Evolutionary conservation across 805 yeast genomes (phyloP).

Genomic region (Candida vartiovaarae): DNA sequence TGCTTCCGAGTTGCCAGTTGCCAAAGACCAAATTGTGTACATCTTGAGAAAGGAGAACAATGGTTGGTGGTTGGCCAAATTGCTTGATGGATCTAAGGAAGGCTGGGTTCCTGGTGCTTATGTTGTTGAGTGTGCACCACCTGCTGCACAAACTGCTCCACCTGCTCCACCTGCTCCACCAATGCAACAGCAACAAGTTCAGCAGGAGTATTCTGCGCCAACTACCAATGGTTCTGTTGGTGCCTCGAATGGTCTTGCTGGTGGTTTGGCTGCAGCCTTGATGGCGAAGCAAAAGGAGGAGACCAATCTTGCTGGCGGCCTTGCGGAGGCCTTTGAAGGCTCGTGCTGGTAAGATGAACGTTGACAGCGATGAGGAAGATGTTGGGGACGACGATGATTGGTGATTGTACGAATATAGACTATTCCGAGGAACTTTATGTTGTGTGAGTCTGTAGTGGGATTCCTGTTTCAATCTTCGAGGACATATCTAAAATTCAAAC

Average conservation of each 20-base stretch:
- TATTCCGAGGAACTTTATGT: too few species aligned
- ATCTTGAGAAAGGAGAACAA: slow-evolving; percentile 69
- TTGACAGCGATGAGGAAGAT: slow-evolving; percentile 62
- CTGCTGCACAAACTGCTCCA: slow-evolving; percentile 32
- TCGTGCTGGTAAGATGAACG: slow-evolving; percentile 57
- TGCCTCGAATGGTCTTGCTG: slow-evolving; percentile 28
- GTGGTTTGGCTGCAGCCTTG: slow-evolving; percentile 65
- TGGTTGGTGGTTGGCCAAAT: slow-evolving; percentile 92
- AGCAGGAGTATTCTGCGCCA: slow-evolving; percentile 23
- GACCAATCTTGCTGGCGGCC: slow-evolving; percentile 64
- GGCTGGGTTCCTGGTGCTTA: slow-evolving; percentile 99
- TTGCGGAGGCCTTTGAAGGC: slow-evolving; percentile 87
- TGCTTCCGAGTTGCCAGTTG: slow-evolving; percentile 72
- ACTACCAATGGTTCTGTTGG: slow-evolving; percentile 12
- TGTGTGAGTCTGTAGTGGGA: too few species aligned
- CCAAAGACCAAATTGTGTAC: slow-evolving; percentile 68
- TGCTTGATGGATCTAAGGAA: slow-evolving; percentile 64
- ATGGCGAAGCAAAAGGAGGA: slow-evolving; percentile 57
- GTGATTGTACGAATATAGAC: slow-evolving; percentile 27
- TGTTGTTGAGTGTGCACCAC: slow-evolving; percentile 52
- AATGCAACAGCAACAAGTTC: slow-evolving; percentile 23
- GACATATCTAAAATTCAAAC: too few species aligned
- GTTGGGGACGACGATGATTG: slow-evolving; percentile 71
- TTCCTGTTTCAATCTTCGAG: too few species aligned
- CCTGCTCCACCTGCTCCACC: slow-evolving; percentile 40